Evolutionary conservation across 2,329 filamentous ascomycete species (phyloP).

Genomic region (Fusarium caatingaense): DNA sequence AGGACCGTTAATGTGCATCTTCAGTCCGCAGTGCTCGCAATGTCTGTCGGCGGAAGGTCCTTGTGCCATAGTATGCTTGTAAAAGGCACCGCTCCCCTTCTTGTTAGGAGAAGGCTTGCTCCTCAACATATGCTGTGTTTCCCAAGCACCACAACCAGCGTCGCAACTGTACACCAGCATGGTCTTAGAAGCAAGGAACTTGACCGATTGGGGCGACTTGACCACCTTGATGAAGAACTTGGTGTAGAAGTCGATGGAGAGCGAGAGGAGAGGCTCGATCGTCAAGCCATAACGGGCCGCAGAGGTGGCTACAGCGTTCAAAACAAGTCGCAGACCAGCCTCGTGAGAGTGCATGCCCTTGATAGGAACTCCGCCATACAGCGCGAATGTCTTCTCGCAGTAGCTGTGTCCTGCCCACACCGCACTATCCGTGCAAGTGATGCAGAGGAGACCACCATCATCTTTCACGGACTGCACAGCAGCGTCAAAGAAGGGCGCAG

Average conservation of each 20-base stretch:
- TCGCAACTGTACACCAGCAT: slow-evolving; percentile 96
- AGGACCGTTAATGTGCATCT: slow-evolving; percentile 88
- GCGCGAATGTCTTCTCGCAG: slow-evolving; percentile 89
- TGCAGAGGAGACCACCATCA: slow-evolving; percentile 90
- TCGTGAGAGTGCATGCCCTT: slow-evolving; percentile 91
- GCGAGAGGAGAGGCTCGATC: slow-evolving; percentile 89
- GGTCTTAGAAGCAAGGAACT: slow-evolving; percentile 88
- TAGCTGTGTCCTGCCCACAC: slow-evolving; percentile 96
- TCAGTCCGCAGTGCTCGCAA: slow-evolving; percentile 87
- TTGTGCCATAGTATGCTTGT: slow-evolving; percentile 81
- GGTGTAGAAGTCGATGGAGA: slow-evolving; percentile 96
- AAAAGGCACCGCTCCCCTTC: slow-evolving; percentile 75
- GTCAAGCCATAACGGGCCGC: slow-evolving; percentile 87
- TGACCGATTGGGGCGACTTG: slow-evolving; percentile 85
- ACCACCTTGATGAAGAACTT: slow-evolving; percentile 87
- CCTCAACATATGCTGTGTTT: slow-evolving; percentile 80
- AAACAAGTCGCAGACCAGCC: slow-evolving; percentile 84
- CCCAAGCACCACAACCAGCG: slow-evolving; percentile 89
- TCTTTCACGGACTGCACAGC: slow-evolving; percentile 85
- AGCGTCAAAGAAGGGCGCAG: slow-evolving; percentile 90
- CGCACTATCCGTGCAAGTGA: slow-evolving; percentile 96
- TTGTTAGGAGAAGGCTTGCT: slow-evolving; percentile 76
- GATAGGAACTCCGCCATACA: slow-evolving; percentile 91
- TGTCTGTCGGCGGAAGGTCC: slow-evolving; percentile 73
- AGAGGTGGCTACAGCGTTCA: slow-evolving; percentile 82